Percentiles rank a stretch among this genome's conserved stretches.
These are phyloP conservation scores for Begonia masoniana DNA, from an alignment of 306 rosid genomes.

Conservation along the genomic window DNA sequence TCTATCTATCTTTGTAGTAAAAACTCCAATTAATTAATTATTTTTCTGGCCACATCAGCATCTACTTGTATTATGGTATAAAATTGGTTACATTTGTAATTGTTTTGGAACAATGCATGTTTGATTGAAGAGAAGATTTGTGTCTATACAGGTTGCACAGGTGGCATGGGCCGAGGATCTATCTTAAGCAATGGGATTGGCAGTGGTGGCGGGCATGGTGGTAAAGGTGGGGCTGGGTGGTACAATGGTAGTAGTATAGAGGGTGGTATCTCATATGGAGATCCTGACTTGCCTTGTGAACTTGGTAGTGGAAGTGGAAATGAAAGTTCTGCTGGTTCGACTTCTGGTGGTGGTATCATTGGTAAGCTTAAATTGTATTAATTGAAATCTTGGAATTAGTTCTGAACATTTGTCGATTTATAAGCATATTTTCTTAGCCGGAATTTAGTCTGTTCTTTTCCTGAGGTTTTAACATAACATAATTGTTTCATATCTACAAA, in stretches of 20 bases:
- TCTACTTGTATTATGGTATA: background rate
- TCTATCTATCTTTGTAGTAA: too few relatives aligned
- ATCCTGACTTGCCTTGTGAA: constrained; percentile 72
- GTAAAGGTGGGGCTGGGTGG: constrained; percentile 79
- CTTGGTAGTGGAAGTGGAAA: constrained; percentile 99
- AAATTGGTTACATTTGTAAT: background rate
- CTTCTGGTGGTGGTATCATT: constrained; percentile 92
- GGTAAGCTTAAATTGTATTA: constrained; percentile 37
- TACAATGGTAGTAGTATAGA: constrained; percentile 26
- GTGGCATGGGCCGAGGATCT: constrained; percentile 76
- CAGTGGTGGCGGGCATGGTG: constrained; percentile 99
- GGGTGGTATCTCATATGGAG: constrained; percentile 87
- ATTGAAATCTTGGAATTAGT: background rate
- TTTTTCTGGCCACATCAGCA: background rate
- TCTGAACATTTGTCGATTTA: too few relatives aligned
- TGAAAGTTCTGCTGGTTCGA: constrained; percentile 34
- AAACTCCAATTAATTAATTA: too few relatives aligned
- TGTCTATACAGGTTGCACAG: constrained; percentile 58
- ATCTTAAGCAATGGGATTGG: constrained; percentile 44
- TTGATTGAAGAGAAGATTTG: background rate
- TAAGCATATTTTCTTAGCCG: background rate
- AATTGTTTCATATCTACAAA: too few relatives aligned
- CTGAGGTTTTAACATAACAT: background rate
- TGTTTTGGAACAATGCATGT: too few relatives aligned
- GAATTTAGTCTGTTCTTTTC: background rate